These are phyloP conservation scores for Chlorella sp. DNA, from an alignment of 139 green algal genomes.

Conservation along the genomic window DNA sequence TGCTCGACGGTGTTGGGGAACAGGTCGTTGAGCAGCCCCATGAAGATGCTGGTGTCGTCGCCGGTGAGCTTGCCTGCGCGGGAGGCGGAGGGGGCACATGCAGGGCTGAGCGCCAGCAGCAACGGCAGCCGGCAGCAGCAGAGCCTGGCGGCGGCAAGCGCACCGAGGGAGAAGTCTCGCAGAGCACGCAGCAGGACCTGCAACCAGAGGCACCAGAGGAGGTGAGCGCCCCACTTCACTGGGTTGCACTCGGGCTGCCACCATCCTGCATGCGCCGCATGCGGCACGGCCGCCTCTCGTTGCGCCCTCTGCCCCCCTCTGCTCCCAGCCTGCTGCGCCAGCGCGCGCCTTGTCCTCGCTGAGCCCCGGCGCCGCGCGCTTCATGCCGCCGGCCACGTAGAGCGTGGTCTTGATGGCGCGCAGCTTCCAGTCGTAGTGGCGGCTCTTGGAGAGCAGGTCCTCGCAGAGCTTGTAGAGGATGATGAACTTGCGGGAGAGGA, in stretches of 20 bases:
- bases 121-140: no score
- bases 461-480: slow-evolving; percentile 94
- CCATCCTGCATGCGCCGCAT: no score
- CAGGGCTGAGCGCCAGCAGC: no score
- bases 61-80: slow-evolving; percentile 91
- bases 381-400: slow-evolving; percentile 93
- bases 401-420: slow-evolving; percentile 97
- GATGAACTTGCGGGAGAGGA: slow-evolving; percentile 91
- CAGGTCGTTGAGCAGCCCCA: slow-evolving; percentile 92
- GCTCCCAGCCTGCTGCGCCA: no score
- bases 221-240: no score
- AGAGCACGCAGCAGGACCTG: slow-evolving; percentile 86
- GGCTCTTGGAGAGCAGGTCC: slow-evolving; percentile 85
- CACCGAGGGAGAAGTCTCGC: slow-evolving; percentile 95
- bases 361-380: slow-evolving; percentile 82
- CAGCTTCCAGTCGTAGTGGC: slow-evolving; percentile 98
- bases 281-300: no score
- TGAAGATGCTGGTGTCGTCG: slow-evolving; percentile 90
- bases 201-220: no score
- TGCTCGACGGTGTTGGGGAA: slow-evolving; percentile 87
- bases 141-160: no score
- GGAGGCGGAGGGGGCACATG: no score
- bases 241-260: no score
- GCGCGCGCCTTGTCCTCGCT: slow-evolving; percentile 86
- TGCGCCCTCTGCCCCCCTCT: no score